Percentiles rank a stretch among this genome's conserved stretches.
Evolutionary conservation across 23 red algal genomes (phyloP).

Genomic region (Cyanidioschyzon merolae): DNA sequence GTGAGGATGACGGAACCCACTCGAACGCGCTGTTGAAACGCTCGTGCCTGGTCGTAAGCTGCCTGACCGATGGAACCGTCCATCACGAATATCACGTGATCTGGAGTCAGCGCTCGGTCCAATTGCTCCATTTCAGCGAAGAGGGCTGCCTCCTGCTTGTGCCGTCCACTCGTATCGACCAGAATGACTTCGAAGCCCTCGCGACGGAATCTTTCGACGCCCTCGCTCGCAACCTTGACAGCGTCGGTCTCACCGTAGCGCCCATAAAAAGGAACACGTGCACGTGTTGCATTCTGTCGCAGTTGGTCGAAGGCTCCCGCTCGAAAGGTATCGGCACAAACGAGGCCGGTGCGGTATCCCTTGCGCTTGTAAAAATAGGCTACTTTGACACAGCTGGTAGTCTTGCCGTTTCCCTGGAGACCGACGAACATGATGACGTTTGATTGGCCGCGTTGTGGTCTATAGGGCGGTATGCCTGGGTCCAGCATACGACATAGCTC

Average conservation of each 20-base stretch:
- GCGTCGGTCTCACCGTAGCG: slow-evolving; percentile 83
- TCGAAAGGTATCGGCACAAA: slow-evolving; percentile 97
- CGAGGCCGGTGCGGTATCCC: slow-evolving; percentile 74
- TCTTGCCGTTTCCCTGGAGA: slow-evolving; percentile 96
- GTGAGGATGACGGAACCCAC: slow-evolving; percentile 95
- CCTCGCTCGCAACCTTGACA: slow-evolving; percentile 70
- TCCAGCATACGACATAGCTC: slow-evolving; percentile 92
- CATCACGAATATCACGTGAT: slow-evolving; percentile 92
- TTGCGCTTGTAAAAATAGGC: slow-evolving; percentile 88
- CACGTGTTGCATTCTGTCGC: slow-evolving; percentile 86
- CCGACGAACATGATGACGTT: slow-evolving; percentile 99
- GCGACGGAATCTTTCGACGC: slow-evolving; percentile 61
- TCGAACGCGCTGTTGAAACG: slow-evolving; percentile 55
- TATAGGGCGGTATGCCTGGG: slow-evolving; percentile 46
- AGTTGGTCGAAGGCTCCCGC: slow-evolving; percentile 97
- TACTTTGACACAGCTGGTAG: slow-evolving; percentile 87
- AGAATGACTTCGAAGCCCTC: slow-evolving; percentile 83
- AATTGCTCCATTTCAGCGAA: slow-evolving; percentile 99
- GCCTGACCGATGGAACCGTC: slow-evolving; percentile 95
- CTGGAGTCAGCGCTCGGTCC: slow-evolving; percentile 48
- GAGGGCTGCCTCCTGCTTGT: slow-evolving; percentile 89
- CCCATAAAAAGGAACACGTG: slow-evolving; percentile 86
- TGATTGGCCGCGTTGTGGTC: slow-evolving; percentile 46
- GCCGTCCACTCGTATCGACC: slow-evolving; percentile 89
- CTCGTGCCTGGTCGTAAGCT: slow-evolving; percentile 82